Percentiles rank a stretch among this genome's conserved stretches.
These are phyloP conservation scores for Secale cereale DNA, from an alignment of 176 grass and related monocot genomes.

Conservation along the genomic window DNA sequence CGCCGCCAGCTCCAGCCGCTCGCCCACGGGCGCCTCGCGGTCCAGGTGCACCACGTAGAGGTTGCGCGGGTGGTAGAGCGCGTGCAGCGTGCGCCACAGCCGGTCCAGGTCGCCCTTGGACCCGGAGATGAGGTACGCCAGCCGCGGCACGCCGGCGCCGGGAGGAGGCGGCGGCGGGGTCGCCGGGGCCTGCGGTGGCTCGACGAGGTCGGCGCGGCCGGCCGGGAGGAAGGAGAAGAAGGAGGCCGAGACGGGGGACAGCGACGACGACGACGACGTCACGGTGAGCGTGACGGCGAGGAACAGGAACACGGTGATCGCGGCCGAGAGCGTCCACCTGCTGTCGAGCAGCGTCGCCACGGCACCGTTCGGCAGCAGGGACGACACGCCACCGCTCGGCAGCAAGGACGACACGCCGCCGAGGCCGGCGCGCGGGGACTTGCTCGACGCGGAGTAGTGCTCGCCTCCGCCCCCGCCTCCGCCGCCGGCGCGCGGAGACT, in stretches of 20 bases:
- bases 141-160: constrained; percentile 31
- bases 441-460: constrained; percentile 21
- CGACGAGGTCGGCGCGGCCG: not conserved
- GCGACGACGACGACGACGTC: not conserved
- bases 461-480: constrained; percentile 21
- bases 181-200: not conserved
- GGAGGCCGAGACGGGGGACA: not conserved
- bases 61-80: constrained; percentile 90
- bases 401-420: not conserved
- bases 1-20: constrained; percentile 56
- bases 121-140: constrained; percentile 85
- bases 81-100: constrained; percentile 79
- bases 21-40: constrained; percentile 49
- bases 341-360: constrained; percentile 21
- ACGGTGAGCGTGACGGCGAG: constrained; percentile 40
- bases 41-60: constrained; percentile 90
- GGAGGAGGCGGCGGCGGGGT: not conserved
- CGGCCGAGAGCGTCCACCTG: constrained; percentile 27
- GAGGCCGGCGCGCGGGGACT: not conserved
- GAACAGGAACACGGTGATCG: constrained; percentile 39
- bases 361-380: constrained; percentile 7
- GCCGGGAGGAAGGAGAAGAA: constrained; percentile 39
- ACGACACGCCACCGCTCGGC: not conserved
- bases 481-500: constrained; percentile 12
- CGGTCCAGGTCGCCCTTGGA: constrained; percentile 92